Percentiles rank a stretch among this genome's conserved stretches.
Conservation (phyloP, 2,329 filamentous ascomycete species). For the Aspergillus novofumigatus region DNA sequence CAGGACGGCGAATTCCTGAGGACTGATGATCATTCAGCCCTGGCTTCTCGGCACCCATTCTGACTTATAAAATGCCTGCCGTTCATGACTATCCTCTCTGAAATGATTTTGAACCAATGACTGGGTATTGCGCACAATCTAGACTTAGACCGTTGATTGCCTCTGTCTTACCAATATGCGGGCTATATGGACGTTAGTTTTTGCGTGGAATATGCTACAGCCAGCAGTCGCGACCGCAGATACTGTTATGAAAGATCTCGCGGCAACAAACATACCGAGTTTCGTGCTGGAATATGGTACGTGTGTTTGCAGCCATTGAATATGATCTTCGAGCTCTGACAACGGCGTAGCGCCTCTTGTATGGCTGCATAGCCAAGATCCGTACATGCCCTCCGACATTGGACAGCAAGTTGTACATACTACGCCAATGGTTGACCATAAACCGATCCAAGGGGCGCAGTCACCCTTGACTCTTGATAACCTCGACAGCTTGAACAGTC, state of each 20-base stretch:
- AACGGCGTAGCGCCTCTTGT: conserved; percentile 44
- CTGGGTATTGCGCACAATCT: background rate
- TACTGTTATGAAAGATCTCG: conserved; percentile 1
- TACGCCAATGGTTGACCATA: conserved; percentile 43
- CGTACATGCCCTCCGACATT: conserved; percentile 49
- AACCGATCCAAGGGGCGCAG: conserved; percentile 33
- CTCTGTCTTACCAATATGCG: background rate
- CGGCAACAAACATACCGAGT: conserved; percentile 31
- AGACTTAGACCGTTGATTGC: background rate
- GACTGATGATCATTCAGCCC: background rate
- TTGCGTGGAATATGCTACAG: background rate
- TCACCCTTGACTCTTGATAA: conserved; percentile 45
- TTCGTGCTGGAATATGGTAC: conserved; percentile 47
- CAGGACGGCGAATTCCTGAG: background rate
- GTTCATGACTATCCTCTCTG: background rate
- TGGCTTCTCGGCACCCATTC: background rate
- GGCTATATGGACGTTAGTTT: background rate
- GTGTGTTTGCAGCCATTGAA: background rate
- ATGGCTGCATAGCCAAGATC: conserved; percentile 48
- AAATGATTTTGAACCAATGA: background rate
- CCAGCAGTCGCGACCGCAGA: background rate
- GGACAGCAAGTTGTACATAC: conserved; percentile 45
- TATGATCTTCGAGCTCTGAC: conserved; percentile 4
- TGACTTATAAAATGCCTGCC: background rate
- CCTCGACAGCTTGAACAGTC: conserved; percentile 44